A percentile compares a stretch with the other conserved stretches of the same genome.
phyloP scores from a whole-genome alignment of 1,284 basidiomycete species.

The Heterobasidion occidentale region DNA sequence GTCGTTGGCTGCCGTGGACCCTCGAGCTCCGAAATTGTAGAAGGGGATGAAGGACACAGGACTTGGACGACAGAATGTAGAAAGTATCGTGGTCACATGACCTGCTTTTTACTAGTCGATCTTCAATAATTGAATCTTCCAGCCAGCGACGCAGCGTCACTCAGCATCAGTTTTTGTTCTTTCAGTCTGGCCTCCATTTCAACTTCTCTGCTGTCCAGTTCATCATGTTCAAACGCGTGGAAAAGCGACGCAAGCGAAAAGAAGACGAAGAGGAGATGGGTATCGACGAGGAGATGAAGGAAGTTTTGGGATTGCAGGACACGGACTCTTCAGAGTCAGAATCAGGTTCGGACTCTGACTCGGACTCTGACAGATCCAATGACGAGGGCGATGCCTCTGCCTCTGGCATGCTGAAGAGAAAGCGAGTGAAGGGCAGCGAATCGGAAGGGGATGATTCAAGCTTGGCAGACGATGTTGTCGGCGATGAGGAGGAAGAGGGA shows the following conservation, averaged over 20 bases:
- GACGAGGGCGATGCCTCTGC: neutral
- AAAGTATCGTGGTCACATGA: too few relatives aligned
- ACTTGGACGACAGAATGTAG: too few relatives aligned
- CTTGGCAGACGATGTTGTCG: neutral
- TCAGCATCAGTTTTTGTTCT: neutral
- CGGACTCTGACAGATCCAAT: conserved; percentile 13
- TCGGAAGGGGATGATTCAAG: conserved; percentile 9
- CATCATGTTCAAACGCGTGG: conserved; percentile 77
- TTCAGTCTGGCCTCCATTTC: neutral
- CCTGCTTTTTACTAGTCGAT: neutral
- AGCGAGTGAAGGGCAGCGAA: conserved; percentile 16
- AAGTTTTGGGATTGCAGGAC: conserved; percentile 63
- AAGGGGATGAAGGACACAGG: too few relatives aligned
- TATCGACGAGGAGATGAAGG: conserved; percentile 62
- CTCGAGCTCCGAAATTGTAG: too few relatives aligned
- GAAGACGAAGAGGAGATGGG: conserved; percentile 66
- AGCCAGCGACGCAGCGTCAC: neutral
- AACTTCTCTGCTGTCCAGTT: neutral
- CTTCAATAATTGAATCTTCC: neutral
- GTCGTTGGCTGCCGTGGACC: too few relatives aligned
- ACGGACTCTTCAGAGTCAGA: conserved; percentile 67
- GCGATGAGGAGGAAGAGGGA: conserved; percentile 16
- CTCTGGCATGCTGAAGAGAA: conserved; percentile 16
- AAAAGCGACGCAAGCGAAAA: conserved; percentile 57
- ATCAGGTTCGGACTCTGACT: conserved; percentile 24